Evolutionary conservation across 2,329 filamentous ascomycete species (phyloP), one percentile per base, ranked within the genome.

Genomic region (Tolypocladium cylindrosporum): DNA sequence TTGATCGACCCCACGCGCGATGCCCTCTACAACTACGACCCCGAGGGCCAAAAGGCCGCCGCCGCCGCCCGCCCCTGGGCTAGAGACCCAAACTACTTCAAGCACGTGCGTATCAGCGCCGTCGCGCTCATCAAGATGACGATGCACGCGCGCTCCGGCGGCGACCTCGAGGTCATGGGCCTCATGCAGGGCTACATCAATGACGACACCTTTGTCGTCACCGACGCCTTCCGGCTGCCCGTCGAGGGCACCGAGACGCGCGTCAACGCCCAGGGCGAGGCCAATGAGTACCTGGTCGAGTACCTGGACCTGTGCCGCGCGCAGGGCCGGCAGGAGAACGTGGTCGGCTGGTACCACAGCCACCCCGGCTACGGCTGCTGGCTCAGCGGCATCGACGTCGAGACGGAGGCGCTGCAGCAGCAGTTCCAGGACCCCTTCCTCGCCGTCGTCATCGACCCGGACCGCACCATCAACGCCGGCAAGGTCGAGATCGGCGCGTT

Each of bases 401-500:
- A 81, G 57, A 99, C 94, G 3, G 89, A 99, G 72, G 80, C 83
- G 64, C 86, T 88, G 67, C 91, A 97, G 74, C 94, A 99, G 75
- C 77, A 81, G 63, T 93, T 87, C 73, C 85, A 87, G 58, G 94
- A 97, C 67, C 94, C 94, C 2, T 97, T 97, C 74, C 84, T 96
- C 55, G 94, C 94, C 41, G 90, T 99, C 55, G 94, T 99, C 64
- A 91, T 99, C 62, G 94, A 99, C 71, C 94, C 94, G 0, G 91
- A 99, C 70, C 88, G 93, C 63, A 99, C 94, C 19, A 92, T 97
- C 66, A 93, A 87, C 58, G 90, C 92, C 0, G 92, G 93, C 59
- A 96, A 96, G 71, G 92, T 99, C 59, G 94, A 99, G 69, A 97
- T 99, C 63, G 94, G 94, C 56, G 94, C 93, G 3, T 99, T 99